phyloP scores from a whole-genome alignment of 441 rosid genomes.

The Adansonia rubrostipa region DNA sequence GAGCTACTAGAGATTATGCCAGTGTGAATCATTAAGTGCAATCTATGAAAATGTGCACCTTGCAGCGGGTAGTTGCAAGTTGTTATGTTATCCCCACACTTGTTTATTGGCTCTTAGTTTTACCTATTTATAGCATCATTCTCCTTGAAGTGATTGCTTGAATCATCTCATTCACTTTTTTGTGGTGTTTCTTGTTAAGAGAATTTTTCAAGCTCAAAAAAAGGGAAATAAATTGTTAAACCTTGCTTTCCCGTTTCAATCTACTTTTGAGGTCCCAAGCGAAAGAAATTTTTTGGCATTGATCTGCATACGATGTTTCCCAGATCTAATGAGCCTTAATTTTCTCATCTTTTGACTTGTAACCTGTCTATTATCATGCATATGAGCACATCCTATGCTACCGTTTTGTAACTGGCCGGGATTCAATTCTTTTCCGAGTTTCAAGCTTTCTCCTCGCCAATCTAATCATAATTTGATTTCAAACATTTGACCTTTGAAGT shows the following conservation, averaged over 20 bases:
- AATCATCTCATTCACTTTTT: background rate
- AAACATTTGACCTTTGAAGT: background rate
- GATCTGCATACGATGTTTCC: background rate
- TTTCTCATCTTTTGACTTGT: background rate
- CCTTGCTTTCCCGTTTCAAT: background rate
- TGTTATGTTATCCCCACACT: background rate
- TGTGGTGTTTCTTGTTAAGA: background rate
- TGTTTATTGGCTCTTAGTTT: background rate
- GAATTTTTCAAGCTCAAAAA: background rate
- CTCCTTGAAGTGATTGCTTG: background rate
- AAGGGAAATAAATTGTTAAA: background rate
- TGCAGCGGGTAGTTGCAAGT: background rate
- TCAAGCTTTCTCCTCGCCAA: background rate
- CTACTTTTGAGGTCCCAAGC: background rate
- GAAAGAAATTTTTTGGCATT: background rate
- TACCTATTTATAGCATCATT: background rate
- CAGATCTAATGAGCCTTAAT: background rate
- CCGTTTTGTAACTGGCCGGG: background rate
- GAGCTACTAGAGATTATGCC: background rate
- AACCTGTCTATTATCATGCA: background rate
- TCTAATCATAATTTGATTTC: conserved; percentile 3
- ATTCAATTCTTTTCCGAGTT: conserved; percentile 7
- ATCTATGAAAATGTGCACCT: background rate
- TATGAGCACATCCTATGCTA: background rate
- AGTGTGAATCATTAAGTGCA: background rate